These are phyloP conservation scores for Vinca minor DNA, from an alignment of 257 asterid species.

Conservation along the genomic window DNA sequence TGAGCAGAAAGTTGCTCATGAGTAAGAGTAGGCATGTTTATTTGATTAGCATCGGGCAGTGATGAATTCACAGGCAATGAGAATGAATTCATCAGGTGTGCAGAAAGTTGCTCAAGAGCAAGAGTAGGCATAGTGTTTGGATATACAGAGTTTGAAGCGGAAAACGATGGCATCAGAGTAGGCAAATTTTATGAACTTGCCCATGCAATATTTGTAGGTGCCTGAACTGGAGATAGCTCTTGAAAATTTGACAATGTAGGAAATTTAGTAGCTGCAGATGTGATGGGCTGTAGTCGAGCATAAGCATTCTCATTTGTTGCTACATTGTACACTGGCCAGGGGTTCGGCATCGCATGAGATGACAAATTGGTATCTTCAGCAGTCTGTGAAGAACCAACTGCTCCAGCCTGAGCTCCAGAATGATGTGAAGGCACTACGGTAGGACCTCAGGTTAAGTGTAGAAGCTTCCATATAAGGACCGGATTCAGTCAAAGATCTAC, in stretches of 20 bases:
- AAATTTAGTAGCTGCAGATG: slow-evolving; percentile 22
- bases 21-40: slow-evolving; percentile 21
- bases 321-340: slow-evolving; percentile 35
- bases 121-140: slow-evolving; percentile 21
- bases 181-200: slow-evolving; percentile 24
- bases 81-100: slow-evolving; percentile 22
- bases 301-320: slow-evolving; percentile 22
- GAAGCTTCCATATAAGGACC: too few relatives aligned
- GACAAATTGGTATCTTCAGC: slow-evolving; percentile 23
- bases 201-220: slow-evolving; percentile 17
- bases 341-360: slow-evolving; percentile 33
- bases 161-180: slow-evolving; percentile 25
- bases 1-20: slow-evolving; percentile 27
- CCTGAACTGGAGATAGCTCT: slow-evolving; percentile 19
- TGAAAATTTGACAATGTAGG: slow-evolving; percentile 24
- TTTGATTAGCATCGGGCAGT: too few relatives aligned
- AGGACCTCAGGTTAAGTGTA: too few relatives aligned
- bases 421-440: slow-evolving; percentile 28
- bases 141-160: slow-evolving; percentile 27
- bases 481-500: too few relatives aligned
- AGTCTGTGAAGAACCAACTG: slow-evolving; percentile 30
- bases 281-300: slow-evolving; percentile 30
- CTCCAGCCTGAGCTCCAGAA: slow-evolving; percentile 35
- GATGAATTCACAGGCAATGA: slow-evolving; percentile 26
- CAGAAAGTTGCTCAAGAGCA: slow-evolving; percentile 25